Evolutionary conservation across 1,284 basidiomycete genomes (phyloP), one percentile per base, ranked within the genome.

Genomic region (Heterobasidion parviporum): DNA sequence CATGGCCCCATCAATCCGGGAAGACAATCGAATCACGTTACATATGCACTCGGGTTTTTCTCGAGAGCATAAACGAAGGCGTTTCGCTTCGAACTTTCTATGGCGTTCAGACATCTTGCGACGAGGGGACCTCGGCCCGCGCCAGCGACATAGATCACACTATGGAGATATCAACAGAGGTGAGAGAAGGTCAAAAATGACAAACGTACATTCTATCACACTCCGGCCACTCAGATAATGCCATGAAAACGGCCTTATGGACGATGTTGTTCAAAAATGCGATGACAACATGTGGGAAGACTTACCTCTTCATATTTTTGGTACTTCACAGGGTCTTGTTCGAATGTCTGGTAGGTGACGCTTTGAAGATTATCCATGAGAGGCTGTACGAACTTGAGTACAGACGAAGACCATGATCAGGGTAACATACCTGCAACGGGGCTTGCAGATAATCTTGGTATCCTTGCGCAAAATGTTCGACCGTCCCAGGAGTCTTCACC

Each of bases 301-400:
- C 26, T 26, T 56, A 85, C 92, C 78, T 98, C 92, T 73, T 99
- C 97, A 69, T 99, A 99, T 62, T 93, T 87, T 53, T 80, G 72
- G 67, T 99, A 99, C 71, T 99, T 99, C 61, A 98, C 87, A 0
- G 97, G 94, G 74, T 99, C 97, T 65, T 92, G 85, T 68, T 99
- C 97, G 65, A 99, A 99, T 7, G 93, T 94, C 66, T 98, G 92
- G 70, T 99, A 99, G 7, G 95, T 98, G 56, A 87, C 81, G 63
- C 92, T 94, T 65, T 93, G 92, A 57, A 99, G 74, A 68, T 99
- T 95, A 68, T 99, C 95, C 89, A 97, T 95, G 64, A 99, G 72
- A 9, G 97, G 97, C 87, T 96, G 69, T 56, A 45, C 14, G 36
- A 52, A 20, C 46, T 16, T 45, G 54, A 16, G 36, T 16, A 46